phyloP scores from a whole-genome alignment of 257 asterid genomes.

The Solanum habrochaites region DNA sequence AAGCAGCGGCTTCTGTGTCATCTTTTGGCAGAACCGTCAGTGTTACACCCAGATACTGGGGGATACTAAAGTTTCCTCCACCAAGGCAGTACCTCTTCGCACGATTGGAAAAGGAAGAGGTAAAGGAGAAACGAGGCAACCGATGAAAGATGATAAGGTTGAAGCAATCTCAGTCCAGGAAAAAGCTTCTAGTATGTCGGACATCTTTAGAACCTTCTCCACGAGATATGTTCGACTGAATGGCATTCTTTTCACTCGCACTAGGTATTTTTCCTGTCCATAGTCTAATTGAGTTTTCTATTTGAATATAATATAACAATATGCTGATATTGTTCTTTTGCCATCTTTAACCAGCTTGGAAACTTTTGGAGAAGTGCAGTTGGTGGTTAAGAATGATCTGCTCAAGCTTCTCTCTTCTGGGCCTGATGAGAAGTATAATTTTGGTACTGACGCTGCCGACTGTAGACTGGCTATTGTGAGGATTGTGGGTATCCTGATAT shows the following conservation, averaged over 20 bases:
- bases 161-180: constrained; percentile 33
- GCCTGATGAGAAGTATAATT: constrained; percentile 46
- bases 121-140: constrained; percentile 43
- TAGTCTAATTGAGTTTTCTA: neutral
- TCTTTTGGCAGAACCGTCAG: constrained; percentile 69
- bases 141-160: constrained; percentile 29
- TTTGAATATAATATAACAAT: neutral
- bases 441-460: constrained; percentile 61
- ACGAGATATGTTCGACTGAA: constrained; percentile 71
- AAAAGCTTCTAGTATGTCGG: constrained; percentile 28
- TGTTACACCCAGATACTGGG: constrained; percentile 40
- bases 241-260: constrained; percentile 85
- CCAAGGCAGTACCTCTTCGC: constrained; percentile 27
- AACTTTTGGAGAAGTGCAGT: constrained; percentile 65
- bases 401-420: constrained; percentile 71
- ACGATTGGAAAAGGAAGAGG: constrained; percentile 48
- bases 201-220: constrained; percentile 41
- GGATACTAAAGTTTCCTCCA: constrained; percentile 39
- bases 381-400: constrained; percentile 54
- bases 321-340: neutral
- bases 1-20: neutral
- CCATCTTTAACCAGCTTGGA: constrained; percentile 58
- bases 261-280: constrained; percentile 49
- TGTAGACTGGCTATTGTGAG: constrained; percentile 62
- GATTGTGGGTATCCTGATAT: constrained; percentile 66